Conservation (phyloP, 129 eudicot genomes). For the Mikania micrantha region DNA sequence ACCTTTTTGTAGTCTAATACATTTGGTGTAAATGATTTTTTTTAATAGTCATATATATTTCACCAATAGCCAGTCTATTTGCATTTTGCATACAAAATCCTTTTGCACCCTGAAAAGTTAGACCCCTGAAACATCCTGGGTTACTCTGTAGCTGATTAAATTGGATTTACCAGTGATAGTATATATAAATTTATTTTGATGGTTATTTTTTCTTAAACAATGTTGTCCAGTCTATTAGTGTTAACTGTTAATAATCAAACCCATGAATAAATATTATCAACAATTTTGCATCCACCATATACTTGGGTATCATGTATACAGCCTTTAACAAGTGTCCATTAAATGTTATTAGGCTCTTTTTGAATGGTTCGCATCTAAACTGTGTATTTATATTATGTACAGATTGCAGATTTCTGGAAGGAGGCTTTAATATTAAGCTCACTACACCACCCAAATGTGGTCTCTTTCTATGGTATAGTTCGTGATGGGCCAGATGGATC, state of each 20-base stretch:
- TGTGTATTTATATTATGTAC: not conserved
- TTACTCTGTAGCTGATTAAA: not conserved
- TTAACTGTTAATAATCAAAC: not conserved
- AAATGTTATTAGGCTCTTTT: too few relatives aligned
- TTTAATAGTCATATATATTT: too few relatives aligned
- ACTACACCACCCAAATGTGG: slow-evolving; percentile 93
- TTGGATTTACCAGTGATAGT: not conserved
- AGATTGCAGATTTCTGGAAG: slow-evolving; percentile 98
- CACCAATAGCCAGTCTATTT: not conserved
- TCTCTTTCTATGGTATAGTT: slow-evolving; percentile 85
- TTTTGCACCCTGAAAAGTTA: not conserved
- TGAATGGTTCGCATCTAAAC: not conserved
- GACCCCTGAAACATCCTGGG: not conserved
- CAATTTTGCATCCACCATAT: too few relatives aligned
- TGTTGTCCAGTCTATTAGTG: not conserved
- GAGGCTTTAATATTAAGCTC: slow-evolving; percentile 78
- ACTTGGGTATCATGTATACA: too few relatives aligned
- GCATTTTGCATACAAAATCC: not conserved
- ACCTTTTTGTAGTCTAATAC: not conserved
- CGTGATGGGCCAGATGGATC: slow-evolving; percentile 97
- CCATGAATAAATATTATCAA: too few relatives aligned
- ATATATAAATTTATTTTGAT: not conserved
- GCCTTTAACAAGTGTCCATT: too few relatives aligned
- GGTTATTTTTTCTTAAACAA: not conserved
- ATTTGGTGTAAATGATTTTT: not conserved